A percentile compares a stretch with the other conserved stretches of the same genome.
Evolutionary conservation across 768 basidiomycete species (phyloP).

Genomic region (Russula dissimulans): DNA sequence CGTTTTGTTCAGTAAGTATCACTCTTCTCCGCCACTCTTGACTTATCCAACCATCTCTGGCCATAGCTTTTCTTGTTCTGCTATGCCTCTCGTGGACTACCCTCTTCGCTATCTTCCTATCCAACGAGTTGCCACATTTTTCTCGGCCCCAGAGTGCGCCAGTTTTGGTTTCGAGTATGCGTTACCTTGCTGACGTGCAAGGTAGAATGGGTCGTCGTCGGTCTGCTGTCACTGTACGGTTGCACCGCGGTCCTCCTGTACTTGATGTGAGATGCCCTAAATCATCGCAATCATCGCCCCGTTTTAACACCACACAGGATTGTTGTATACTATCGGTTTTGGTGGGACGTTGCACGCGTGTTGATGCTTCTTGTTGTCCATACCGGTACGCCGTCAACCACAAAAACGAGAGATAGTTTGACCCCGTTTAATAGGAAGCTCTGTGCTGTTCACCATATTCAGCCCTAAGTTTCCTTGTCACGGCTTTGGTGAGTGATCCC

Average conservation of each 20-base stretch:
- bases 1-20: conserved; percentile 8
- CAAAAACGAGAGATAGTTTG: background rate
- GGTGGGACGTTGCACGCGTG: conserved; percentile 14
- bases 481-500: conserved; percentile 3
- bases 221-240: background rate
- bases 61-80: conserved; percentile 6
- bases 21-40: background rate
- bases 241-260: conserved; percentile 15
- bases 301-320: conserved; percentile 1
- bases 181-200: background rate
- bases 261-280: conserved; percentile 9
- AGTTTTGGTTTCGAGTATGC: background rate
- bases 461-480: conserved; percentile 5
- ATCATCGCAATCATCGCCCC: background rate
- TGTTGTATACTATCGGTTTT: conserved; percentile 6
- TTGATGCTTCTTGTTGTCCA: conserved; percentile 7
- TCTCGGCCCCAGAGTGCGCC: conserved; percentile 5
- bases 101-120: conserved; percentile 5
- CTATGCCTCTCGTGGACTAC: conserved; percentile 1
- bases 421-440: background rate
- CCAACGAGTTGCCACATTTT: conserved; percentile 1
- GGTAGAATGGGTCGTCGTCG: background rate
- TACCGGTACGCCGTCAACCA: conserved; percentile 1
- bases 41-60: background rate
- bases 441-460: conserved; percentile 4